These are phyloP conservation scores for Aspergillus tamarii DNA, from an alignment of 2,329 filamentous ascomycete genomes.

Conservation along the genomic window DNA sequence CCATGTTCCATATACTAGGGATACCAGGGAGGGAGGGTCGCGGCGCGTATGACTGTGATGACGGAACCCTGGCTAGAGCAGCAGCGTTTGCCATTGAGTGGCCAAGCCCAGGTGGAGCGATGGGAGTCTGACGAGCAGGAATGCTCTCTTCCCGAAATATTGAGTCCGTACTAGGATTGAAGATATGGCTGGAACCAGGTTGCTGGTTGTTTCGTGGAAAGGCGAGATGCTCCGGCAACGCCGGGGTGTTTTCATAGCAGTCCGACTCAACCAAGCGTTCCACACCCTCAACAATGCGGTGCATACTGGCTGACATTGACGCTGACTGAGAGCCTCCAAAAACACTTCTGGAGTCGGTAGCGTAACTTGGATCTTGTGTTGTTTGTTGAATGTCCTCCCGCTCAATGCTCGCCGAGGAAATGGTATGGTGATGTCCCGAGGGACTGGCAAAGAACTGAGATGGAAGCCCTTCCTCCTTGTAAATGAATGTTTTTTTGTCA, in stretches of 20 bases:
- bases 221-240: slow-evolving; percentile 29
- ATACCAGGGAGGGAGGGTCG: slow-evolving; percentile 35
- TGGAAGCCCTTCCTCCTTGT: slow-evolving; percentile 56
- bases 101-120: slow-evolving; percentile 39
- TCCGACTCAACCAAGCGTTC: slow-evolving; percentile 45
- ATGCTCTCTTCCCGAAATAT: slow-evolving; percentile 28
- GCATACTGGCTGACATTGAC: slow-evolving; percentile 46
- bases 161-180: slow-evolving; percentile 23
- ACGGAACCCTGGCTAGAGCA: slow-evolving; percentile 25
- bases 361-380: slow-evolving; percentile 28
- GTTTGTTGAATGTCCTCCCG: slow-evolving; percentile 40
- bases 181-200: slow-evolving; percentile 29
- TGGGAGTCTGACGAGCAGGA: slow-evolving; percentile 30
- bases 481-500: slow-evolving; percentile 53
- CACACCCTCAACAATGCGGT: slow-evolving; percentile 44
- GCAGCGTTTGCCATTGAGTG: slow-evolving; percentile 26
- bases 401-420: slow-evolving; percentile 46
- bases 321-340: slow-evolving; percentile 51
- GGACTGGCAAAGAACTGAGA: slow-evolving; percentile 54
- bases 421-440: slow-evolving; percentile 42
- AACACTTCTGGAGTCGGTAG: slow-evolving; percentile 34
- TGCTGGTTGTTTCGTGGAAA: slow-evolving; percentile 30
- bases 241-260: slow-evolving; percentile 40
- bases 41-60: slow-evolving; percentile 37
- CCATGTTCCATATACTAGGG: slow-evolving; percentile 50